Conservation (phyloP, 1,284 basidiomycete genomes). For the Rhodotorula sp. region DNA sequence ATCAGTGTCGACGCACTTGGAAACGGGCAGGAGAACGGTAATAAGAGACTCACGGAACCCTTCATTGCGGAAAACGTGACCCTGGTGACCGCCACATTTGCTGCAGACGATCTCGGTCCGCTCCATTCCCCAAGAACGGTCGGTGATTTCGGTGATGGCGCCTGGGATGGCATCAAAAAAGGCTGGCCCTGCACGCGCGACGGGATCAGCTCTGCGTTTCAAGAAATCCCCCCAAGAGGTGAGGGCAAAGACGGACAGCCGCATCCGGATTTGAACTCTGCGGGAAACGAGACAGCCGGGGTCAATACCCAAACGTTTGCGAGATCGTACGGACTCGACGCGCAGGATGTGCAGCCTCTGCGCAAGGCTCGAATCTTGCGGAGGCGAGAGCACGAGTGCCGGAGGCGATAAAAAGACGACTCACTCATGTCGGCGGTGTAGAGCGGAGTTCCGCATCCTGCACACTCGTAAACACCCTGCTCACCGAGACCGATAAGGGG, state of each 20-base stretch:
- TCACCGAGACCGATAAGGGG: neutral
- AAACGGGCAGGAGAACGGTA: neutral
- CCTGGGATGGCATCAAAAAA: slow-evolving; percentile 51
- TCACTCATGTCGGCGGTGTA: slow-evolving; percentile 37
- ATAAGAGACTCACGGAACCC: slow-evolving; percentile 1
- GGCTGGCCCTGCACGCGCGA: slow-evolving; percentile 34
- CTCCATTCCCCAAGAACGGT: slow-evolving; percentile 50
- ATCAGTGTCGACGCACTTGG: neutral
- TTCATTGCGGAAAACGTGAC: slow-evolving; percentile 47
- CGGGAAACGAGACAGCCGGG: slow-evolving; percentile 4
- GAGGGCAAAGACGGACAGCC: slow-evolving; percentile 44
- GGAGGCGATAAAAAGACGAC: neutral
- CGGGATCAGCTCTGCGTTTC: neutral
- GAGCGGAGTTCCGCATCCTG: slow-evolving; percentile 32
- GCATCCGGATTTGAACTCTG: slow-evolving; percentile 52
- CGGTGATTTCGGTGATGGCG: slow-evolving; percentile 47
- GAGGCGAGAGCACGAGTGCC: neutral
- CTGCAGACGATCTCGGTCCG: slow-evolving; percentile 52
- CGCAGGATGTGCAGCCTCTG: too few species aligned
- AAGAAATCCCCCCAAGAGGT: too few species aligned
- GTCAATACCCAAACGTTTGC: too few species aligned
- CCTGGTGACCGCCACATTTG: slow-evolving; percentile 52
- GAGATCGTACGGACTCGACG: too few species aligned
- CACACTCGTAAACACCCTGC: slow-evolving; percentile 40
- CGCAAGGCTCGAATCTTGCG: neutral